These are phyloP conservation scores for Thraustotheca clavata DNA, from an alignment of 352 stramenopile species.

Conservation along the genomic window DNA sequence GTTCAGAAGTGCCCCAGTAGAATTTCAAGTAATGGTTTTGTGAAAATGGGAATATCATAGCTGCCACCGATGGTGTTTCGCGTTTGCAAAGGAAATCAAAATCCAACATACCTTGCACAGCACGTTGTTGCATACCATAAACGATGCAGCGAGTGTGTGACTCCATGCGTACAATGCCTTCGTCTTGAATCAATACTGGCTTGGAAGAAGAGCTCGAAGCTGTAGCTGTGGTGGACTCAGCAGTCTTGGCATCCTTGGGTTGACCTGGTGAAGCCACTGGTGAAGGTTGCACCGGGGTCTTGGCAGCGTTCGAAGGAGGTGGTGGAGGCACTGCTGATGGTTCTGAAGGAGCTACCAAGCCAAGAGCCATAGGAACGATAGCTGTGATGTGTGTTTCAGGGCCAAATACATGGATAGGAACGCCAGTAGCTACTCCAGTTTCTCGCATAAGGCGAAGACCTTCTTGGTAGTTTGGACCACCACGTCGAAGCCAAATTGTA, in stretches of 20 bases:
- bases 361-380: slow-evolving; percentile 91
- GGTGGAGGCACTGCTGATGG: neutral
- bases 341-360: slow-evolving; percentile 59
- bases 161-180: slow-evolving; percentile 81
- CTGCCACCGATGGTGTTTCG: slow-evolving; percentile 89
- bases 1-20: slow-evolving; percentile 95
- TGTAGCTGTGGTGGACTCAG: neutral
- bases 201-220: neutral
- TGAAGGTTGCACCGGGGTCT: slow-evolving; percentile 1
- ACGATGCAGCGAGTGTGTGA: slow-evolving; percentile 89
- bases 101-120: slow-evolving; percentile 96
- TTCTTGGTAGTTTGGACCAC: slow-evolving; percentile 95
- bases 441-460: slow-evolving; percentile 91
- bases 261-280: neutral
- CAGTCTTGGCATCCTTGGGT: neutral
- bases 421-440: slow-evolving; percentile 76
- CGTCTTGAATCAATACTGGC: slow-evolving; percentile 58
- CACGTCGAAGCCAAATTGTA: slow-evolving; percentile 93
- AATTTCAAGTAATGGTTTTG: slow-evolving; percentile 96
- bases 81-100: slow-evolving; percentile 98
- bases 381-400: slow-evolving; percentile 95
- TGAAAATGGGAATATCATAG: slow-evolving; percentile 92
- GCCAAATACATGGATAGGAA: slow-evolving; percentile 93
- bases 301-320: slow-evolving; percentile 3
- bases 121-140: slow-evolving; percentile 91